Evolutionary conservation across 2,329 filamentous ascomycete species (phyloP).

Genomic region (Xylaria sp.): DNA sequence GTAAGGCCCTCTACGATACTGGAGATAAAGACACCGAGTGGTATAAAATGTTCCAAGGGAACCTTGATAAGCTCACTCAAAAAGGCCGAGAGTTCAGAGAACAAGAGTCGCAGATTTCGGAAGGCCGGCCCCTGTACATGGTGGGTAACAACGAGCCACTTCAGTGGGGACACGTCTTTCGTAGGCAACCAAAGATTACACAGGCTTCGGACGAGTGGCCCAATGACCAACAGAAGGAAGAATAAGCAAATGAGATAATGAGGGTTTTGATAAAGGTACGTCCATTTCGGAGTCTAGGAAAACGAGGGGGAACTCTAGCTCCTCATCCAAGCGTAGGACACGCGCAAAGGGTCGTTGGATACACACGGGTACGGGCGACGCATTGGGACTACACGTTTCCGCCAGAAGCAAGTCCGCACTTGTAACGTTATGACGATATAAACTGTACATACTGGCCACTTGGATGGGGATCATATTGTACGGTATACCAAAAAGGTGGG

Average conservation of each 20-base stretch:
- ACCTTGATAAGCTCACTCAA: conserved; percentile 55
- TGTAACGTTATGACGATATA: conserved; percentile 19
- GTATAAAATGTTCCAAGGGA: conserved; percentile 59
- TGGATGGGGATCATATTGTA: conserved; percentile 15
- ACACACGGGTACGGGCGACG: not conserved
- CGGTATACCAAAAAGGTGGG: conserved; percentile 18
- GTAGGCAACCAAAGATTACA: conserved; percentile 16
- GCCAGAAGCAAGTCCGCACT: conserved; percentile 1
- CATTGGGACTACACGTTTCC: not conserved
- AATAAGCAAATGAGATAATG: not conserved
- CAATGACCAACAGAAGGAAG: not conserved
- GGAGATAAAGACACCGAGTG: conserved; percentile 54
- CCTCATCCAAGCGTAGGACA: not conserved
- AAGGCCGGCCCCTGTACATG: conserved; percentile 57
- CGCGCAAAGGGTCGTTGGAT: not conserved
- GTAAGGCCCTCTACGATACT: conserved; percentile 56
- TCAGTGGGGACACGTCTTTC: conserved; percentile 28
- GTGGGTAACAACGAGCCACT: conserved; percentile 48
- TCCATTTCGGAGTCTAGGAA: not conserved
- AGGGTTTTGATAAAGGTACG: not conserved
- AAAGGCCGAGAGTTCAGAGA: conserved; percentile 69
- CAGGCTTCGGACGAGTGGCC: conserved; percentile 1
- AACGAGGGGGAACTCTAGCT: not conserved
- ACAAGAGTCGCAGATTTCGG: conserved; percentile 62
- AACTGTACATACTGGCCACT: not conserved